A percentile compares a stretch with the other conserved stretches of the same genome.
phyloP scores from a whole-genome alignment of 2,329 filamentous ascomycete genomes.

The Byssothecium circinans region DNA sequence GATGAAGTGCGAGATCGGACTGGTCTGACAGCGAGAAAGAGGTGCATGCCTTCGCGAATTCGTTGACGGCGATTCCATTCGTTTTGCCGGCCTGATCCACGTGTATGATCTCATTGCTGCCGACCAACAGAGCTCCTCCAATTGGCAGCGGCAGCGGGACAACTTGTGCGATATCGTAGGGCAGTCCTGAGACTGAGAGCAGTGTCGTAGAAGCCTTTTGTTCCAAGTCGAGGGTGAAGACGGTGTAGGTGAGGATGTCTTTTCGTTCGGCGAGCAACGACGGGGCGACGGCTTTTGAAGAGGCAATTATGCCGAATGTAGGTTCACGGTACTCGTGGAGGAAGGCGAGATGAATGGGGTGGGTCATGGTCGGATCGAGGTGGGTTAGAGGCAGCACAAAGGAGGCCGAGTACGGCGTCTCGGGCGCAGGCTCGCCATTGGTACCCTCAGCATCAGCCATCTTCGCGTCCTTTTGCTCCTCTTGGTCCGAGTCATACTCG shows the following conservation, averaged over 20 bases:
- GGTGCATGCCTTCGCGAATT: conserved; percentile 80
- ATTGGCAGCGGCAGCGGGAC: conserved; percentile 82
- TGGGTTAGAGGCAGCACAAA: conserved; percentile 91
- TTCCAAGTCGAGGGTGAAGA: conserved; percentile 92
- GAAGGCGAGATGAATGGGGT: conserved; percentile 90
- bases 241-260: conserved; percentile 86
- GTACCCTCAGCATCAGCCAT: conserved; percentile 40
- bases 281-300: conserved; percentile 70
- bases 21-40: conserved; percentile 86
- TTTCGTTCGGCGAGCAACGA: conserved; percentile 74
- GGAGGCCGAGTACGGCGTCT: conserved; percentile 80
- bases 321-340: conserved; percentile 96
- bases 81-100: conserved; percentile 94
- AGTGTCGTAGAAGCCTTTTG: conserved; percentile 92
- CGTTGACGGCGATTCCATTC: conserved; percentile 89
- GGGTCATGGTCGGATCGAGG: conserved; percentile 81
- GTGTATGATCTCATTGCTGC: conserved; percentile 88
- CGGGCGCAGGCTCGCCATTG: conserved; percentile 39
- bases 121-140: conserved; percentile 83
- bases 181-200: conserved; percentile 79
- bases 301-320: conserved; percentile 91
- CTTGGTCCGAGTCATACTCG: conserved; percentile 82
- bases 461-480: conserved; percentile 52
- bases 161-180: conserved; percentile 82
- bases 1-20: conserved; percentile 72